These are phyloP conservation scores for Paecilomyces dactylethromorphus DNA, from an alignment of 2,329 filamentous ascomycete species.

Conservation along the genomic window DNA sequence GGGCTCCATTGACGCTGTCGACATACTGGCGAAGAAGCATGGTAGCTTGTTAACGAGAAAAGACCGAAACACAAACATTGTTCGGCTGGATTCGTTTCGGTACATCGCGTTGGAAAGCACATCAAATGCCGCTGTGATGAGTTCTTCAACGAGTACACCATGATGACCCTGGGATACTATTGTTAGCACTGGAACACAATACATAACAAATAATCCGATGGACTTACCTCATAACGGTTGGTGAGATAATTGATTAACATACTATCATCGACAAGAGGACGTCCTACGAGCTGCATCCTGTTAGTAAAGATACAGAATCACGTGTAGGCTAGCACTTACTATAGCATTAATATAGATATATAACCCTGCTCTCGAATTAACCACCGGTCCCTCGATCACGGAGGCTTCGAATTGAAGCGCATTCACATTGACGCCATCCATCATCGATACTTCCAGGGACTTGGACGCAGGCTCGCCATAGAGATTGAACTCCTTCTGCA, in stretches of 20 bases:
- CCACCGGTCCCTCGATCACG: conserved; percentile 60
- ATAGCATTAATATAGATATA: conserved; percentile 80
- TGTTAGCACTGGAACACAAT: conserved; percentile 4
- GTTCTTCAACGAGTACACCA: conserved; percentile 69
- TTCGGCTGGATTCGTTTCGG: conserved; percentile 53
- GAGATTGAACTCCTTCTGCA: conserved; percentile 38
- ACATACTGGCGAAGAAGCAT: conserved; percentile 52
- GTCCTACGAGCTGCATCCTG: conserved; percentile 60
- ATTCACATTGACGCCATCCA: conserved; percentile 36
- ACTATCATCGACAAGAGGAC: conserved; percentile 76
- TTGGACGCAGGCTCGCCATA: conserved; percentile 36
- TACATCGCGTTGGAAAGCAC: conserved; percentile 82
- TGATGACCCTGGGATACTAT: conserved; percentile 56
- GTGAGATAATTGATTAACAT: conserved; percentile 73
- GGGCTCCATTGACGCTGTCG: conserved; percentile 51
- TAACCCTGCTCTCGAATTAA: conserved; percentile 72
- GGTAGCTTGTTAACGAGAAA: conserved; percentile 76
- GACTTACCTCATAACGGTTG: conserved; percentile 69
- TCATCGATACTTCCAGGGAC: conserved; percentile 36
- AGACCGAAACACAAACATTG: conserved; percentile 69
- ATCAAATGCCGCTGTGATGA: conserved; percentile 85
- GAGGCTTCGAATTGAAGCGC: conserved; percentile 47
- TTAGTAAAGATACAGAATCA: conserved; percentile 22
- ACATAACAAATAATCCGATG: background rate
- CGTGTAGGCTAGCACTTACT: conserved; percentile 37